Evolutionary conservation across 768 basidiomycete species (phyloP).

Genomic region (Rhodotorula babjevae): DNA sequence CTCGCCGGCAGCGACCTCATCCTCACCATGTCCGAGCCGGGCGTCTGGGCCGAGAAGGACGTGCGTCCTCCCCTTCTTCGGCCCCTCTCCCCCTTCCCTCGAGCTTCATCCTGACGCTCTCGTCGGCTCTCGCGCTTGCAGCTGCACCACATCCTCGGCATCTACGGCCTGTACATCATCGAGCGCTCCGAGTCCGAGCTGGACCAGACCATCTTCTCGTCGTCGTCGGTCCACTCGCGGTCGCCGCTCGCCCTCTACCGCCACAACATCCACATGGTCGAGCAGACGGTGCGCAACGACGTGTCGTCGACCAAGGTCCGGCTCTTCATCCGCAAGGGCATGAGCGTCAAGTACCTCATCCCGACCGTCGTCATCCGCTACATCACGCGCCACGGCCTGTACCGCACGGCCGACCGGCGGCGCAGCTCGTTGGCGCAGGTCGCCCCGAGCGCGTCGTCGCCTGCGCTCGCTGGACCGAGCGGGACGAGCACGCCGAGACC

Average conservation of each 20-base stretch:
- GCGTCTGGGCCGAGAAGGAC: slow-evolving; percentile 92
- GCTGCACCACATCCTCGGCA: slow-evolving; percentile 93
- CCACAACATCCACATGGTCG: slow-evolving; percentile 52
- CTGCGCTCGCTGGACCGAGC: too few relatives aligned
- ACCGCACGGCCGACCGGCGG: slow-evolving; percentile 10
- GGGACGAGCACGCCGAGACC: too few relatives aligned
- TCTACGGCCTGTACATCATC: slow-evolving; percentile 89
- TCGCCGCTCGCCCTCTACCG: slow-evolving; percentile 53
- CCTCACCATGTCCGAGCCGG: slow-evolving; percentile 95
- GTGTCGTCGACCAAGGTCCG: slow-evolving; percentile 78
- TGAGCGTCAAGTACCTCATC: slow-evolving; percentile 67
- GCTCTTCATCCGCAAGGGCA: slow-evolving; percentile 51
- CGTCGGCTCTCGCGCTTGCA: slow-evolving; percentile 48
- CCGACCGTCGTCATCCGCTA: slow-evolving; percentile 89
- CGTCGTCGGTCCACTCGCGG: slow-evolving; percentile 42
- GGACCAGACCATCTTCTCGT: slow-evolving; percentile 42
- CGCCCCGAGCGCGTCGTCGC: not conserved
- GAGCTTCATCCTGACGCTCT: too few relatives aligned
- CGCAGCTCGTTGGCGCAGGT: not conserved
- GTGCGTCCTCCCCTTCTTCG: slow-evolving; percentile 54
- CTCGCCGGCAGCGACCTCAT: slow-evolving; percentile 98
- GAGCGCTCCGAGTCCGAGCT: slow-evolving; percentile 89
- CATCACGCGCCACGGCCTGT: slow-evolving; percentile 70
- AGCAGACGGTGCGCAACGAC: slow-evolving; percentile 48
- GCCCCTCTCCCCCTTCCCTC: slow-evolving; percentile 6